Evolutionary conservation across 2,329 filamentous ascomycete species (phyloP), one percentile per base, ranked within the genome.

Genomic region (Sphaerulina musiva): DNA sequence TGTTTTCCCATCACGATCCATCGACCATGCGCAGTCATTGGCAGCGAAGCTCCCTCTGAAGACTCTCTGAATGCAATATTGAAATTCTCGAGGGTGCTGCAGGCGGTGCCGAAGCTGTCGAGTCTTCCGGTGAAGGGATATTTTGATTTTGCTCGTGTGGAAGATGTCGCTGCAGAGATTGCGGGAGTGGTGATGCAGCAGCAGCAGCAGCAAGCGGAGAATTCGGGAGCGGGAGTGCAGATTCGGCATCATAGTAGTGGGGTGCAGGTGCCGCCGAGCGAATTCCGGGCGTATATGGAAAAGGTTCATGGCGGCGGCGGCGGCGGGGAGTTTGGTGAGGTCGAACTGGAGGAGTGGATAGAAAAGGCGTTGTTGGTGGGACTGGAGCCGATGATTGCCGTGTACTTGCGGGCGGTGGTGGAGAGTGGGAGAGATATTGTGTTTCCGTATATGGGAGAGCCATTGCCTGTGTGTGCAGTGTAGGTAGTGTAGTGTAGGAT

Each of bases 201-300:
- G 20, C 20, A 20, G 20, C 20, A 20, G 20, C 20, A 20, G 20
- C 20, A 32, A 1, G 2, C 2, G n/a, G 43, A 46, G 6, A 49
- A 58, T 36, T 20, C 40, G 8, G 20, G 42, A 6, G 2, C 20
- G 20, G 11, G 14, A 8, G 36, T 60, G 29, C 53, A 40, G 20
- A 58, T 60, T 50, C 50, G 38, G 4, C 58, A 60, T 41, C 46
- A 58, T 36, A 58, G 55, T 45, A 50, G 55, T 46, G 55, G 58
- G 5, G 50, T 52, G 38, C 40, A 48, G 46, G 55, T 58, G 39
- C 32, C 29, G 6, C 53, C 55, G 17, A 41, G 31, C 11, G 55
- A 60, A 44, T 48, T 60, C 17, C 46, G 47, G 29, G 34, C 4
- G 1, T 51, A 56, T 20, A 48, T 60, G 53, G 55, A 54, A 17